A percentile compares a stretch with the other conserved stretches of the same genome.
These are phyloP conservation scores for Pestalotiopsis fici DNA, from an alignment of 2,329 filamentous ascomycete species.

Conservation along the genomic window DNA sequence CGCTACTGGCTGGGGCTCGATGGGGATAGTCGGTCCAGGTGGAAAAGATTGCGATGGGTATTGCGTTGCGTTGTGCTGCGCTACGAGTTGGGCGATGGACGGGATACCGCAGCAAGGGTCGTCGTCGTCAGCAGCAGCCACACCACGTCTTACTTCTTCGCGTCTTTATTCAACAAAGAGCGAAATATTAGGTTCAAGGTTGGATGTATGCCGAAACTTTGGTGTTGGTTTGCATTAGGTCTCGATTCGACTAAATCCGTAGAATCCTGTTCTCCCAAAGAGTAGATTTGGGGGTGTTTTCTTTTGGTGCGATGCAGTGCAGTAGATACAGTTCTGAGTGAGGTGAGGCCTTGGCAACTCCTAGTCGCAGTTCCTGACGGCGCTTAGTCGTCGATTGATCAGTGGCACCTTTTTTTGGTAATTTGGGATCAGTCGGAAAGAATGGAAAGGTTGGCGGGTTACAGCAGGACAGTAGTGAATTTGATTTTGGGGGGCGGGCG, in stretches of 20 bases:
- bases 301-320: background rate
- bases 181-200: background rate
- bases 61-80: background rate
- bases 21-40: background rate
- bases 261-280: background rate
- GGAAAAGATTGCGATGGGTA: background rate
- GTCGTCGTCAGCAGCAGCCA: background rate
- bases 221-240: background rate
- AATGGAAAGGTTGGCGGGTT: conserved; percentile 16
- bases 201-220: background rate
- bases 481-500: conserved; percentile 19
- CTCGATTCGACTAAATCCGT: background rate
- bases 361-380: conserved; percentile 25
- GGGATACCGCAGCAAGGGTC: background rate
- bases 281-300: background rate
- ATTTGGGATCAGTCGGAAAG: conserved; percentile 17
- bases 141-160: background rate
- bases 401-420: background rate
- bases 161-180: background rate
- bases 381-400: conserved; percentile 15
- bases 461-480: background rate
- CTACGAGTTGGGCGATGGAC: background rate
- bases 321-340: too few species aligned
- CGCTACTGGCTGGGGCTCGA: background rate
- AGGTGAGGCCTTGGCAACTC: background rate